phyloP scores from a whole-genome alignment of 306 rosid species.

The cucumber (Cucumis sativus) region Cucumber_9930_V3 NC_026657.2:27206001-27206500 shows the following conservation, averaged over 20 bases:
- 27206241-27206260: background rate
- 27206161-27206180: background rate
- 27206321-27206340: conserved; percentile 73
- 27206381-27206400: conserved; percentile 43
- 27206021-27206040: background rate
- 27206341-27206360: conserved; percentile 45
- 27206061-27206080: background rate
- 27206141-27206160: background rate
- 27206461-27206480: conserved; percentile 89
- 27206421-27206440: conserved; percentile 86
- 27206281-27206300: background rate
- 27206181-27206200: background rate
- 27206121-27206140: background rate
- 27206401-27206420: conserved; percentile 86
- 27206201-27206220: background rate
- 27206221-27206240: background rate
- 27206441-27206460: conserved; percentile 97
- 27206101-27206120: background rate
- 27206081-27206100: background rate
- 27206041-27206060: background rate
- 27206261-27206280: background rate
- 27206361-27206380: conserved; percentile 64
- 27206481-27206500: conserved; percentile 79
- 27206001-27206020: background rate
- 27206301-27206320: conserved; percentile 30